Evolutionary conservation across 768 basidiomycete species (phyloP).

Genomic region (Paxillus involutus): DNA sequence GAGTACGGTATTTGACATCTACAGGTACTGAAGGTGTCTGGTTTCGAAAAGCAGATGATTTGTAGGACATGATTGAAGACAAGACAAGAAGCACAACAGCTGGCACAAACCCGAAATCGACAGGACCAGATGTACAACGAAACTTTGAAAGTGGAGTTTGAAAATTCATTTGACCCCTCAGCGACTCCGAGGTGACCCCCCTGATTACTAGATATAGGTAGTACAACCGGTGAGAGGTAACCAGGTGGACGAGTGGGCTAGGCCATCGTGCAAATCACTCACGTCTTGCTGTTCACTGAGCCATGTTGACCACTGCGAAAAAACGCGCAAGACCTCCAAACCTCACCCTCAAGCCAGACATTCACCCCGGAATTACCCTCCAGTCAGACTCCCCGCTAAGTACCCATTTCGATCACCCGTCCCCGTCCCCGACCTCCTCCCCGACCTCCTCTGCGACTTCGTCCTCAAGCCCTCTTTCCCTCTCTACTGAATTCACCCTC

Average conservation of each 20-base stretch:
- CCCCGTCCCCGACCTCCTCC: conserved; percentile 26
- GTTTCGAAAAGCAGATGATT: conserved; percentile 27
- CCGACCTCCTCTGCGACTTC: conserved; percentile 32
- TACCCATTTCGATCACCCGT: conserved; percentile 11
- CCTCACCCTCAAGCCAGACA: conserved; percentile 40
- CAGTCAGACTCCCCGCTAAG: conserved; percentile 14
- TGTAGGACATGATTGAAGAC: conserved; percentile 29
- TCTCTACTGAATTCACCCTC: conserved; percentile 7
- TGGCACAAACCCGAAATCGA: background rate
- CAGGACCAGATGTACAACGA: background rate
- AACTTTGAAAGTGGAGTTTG: conserved; percentile 22
- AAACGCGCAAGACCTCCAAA: conserved; percentile 54
- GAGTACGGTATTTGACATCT: conserved; percentile 46
- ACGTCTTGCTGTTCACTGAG: background rate
- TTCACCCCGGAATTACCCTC: conserved; percentile 23
- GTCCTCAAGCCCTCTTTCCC: conserved; percentile 16
- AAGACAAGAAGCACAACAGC: background rate
- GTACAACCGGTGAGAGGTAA: background rate
- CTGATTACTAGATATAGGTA: background rate
- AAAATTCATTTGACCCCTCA: conserved; percentile 14
- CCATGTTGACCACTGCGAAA: background rate
- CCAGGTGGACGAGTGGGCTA: background rate
- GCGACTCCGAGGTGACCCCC: conserved; percentile 11
- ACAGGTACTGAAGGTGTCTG: conserved; percentile 12
- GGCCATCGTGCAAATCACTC: background rate